Base-by-base conservation (phyloP, 2,329 filamentous ascomycete genomes). In the Clonostachys rhizophaga region DNA sequence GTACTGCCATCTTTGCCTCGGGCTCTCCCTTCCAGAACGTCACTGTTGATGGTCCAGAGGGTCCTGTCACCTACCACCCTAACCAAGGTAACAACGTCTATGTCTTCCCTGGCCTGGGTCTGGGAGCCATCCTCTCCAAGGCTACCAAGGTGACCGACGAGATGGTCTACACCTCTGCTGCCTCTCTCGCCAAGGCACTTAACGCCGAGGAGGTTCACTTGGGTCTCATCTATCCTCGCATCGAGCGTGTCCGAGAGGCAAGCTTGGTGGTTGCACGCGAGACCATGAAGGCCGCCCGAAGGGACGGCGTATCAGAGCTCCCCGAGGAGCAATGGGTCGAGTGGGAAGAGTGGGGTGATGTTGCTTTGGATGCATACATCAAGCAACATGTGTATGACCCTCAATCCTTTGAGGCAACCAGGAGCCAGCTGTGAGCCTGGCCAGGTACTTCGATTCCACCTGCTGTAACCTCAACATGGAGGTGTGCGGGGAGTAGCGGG, bases 131-230 rank as follows among this genome's bases (percentile, higher is more conserved):
- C 62, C 81, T 97, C 43, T 85, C 86, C 71, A 95, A 96, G 76
- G 81, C 91, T 12, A 84, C 88, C 54, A 84, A 84, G 57, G 78
- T 97, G 55, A 97, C 92, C 6, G 89, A 96, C 65, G 83, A 86
- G 67, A 99, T 99, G 94, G 91, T 99, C 62, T 97, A 97, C 72
- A 91, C 88, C 44, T 92, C 91, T 34, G 94, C 90, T 30, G 85
- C 86, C 39, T 86, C 90, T 5, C 81, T 97, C 17, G 81, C 89
- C 14, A 83, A 83, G 49, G 84, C 87, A 34, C 79, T 99, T 51
- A 91, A 86, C 52, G 76, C 83, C 37, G 86, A 94, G 52, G 94
- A 99, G 73, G 74, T 90, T 59, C 81, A 86, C 47, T 82, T 85
- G 64, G 89, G 90, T 47, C 84, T 95, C 64, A 85, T 97, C 61